These are phyloP conservation scores for Amaranthus cruentus DNA, from an alignment of 148 eudicot species.

Conservation along the genomic window DNA sequence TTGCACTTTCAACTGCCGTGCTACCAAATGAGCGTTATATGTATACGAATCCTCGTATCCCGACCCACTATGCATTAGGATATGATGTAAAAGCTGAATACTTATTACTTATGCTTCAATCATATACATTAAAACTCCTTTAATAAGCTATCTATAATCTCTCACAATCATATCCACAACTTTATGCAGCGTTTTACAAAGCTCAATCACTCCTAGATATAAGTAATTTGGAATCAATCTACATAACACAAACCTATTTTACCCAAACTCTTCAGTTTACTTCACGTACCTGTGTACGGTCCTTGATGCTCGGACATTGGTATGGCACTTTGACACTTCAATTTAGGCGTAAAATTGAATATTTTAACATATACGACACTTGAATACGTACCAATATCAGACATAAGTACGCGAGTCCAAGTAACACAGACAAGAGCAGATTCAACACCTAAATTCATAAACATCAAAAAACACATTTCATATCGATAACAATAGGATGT, in stretches of 20 bases:
- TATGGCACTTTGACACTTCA: no score
- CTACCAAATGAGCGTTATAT: background rate
- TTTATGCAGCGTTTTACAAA: background rate
- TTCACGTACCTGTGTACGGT: no score
- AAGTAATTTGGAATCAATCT: no score
- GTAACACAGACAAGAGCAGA: background rate
- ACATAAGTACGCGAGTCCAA: background rate
- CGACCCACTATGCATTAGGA: background rate
- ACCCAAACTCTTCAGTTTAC: no score
- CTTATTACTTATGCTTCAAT: background rate
- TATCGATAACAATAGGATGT: background rate
- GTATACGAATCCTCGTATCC: background rate
- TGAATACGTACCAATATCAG: background rate
- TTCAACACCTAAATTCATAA: conserved; percentile 12
- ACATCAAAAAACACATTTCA: conserved; percentile 1
- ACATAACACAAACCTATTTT: no score
- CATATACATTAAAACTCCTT: conserved; percentile 7
- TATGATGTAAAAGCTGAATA: background rate
- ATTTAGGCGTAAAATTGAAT: no score
- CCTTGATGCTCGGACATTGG: no score
- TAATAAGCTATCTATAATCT: background rate
- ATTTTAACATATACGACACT: no score
- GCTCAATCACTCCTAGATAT: background rate
- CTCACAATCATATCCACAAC: background rate
- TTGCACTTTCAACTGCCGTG: background rate